Evolutionary conservation across 2,329 filamentous ascomycete genomes (phyloP), one percentile per base, ranked within the genome.

Genomic region (Colletotrichum acutatum): DNA sequence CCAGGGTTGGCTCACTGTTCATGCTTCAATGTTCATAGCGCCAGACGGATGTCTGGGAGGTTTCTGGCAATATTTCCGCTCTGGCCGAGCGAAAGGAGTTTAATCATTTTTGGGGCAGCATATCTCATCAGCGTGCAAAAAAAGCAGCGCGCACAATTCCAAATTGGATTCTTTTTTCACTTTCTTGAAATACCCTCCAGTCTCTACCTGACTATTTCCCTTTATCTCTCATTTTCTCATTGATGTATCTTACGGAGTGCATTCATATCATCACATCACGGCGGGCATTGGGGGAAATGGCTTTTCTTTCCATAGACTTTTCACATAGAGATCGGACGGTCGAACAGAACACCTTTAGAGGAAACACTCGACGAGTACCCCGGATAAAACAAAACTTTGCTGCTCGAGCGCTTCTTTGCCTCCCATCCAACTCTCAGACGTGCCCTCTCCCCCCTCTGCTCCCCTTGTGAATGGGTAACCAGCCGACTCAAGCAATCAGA

Each of bases 1-100:
- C 58, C 37, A 53, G 58, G 69, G 58, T 68, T 46, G 58, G 53
- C 59, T 72, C 66, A 65, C 66, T 72, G 70, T 69, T 65, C 66
- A 69, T 72, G 58, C 65, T 68, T 69, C 24, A 28, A 69, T 69
- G 59, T 65, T 72, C 70, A 72, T 64, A 69, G 66, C 66, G 61
- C 60, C 59, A 52, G 54, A 65, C 60, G 30, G 5, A 53, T 42
- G 4, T 70, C 56, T 57, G 70, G 60, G 57, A 42, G 19, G 58
- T 16, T 49, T 42, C 60, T 61, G 63, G 71, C 71, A 56, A 65
- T 42, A 57, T 52, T 70, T 57, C 61, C 60, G 60, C 56, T 65
- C 66, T 34, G 46, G 60, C 59, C 42, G 66, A 60, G 54, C 68
- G 57, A 71, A 71, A 32, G 64, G 30, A 64, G 66, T 54, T 61